Evolutionary conservation across 768 basidiomycete species (phyloP).

Genomic region (Kondoa malvinella): DNA sequence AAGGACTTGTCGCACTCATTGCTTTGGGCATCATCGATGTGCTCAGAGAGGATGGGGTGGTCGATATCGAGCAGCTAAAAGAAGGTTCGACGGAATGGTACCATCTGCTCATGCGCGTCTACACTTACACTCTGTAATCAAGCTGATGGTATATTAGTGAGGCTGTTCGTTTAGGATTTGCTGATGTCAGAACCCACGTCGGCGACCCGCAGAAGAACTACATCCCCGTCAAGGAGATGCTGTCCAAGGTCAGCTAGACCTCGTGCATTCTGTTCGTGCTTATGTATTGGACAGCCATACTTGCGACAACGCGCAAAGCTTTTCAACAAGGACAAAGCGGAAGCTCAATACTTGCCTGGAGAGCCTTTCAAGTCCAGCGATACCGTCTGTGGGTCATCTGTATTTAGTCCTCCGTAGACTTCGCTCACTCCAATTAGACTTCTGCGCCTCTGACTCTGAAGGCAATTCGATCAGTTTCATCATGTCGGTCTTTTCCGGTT

Average conservation of each 20-base stretch:
- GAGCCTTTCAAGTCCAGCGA: neutral
- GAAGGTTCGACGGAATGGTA: slow-evolving; percentile 83
- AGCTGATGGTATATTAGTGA: slow-evolving; percentile 2
- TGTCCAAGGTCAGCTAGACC: slow-evolving; percentile 51
- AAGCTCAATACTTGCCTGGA: slow-evolving; percentile 42
- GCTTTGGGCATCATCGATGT: slow-evolving; percentile 83
- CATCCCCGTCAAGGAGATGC: slow-evolving; percentile 60
- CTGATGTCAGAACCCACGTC: slow-evolving; percentile 80
- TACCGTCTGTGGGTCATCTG: slow-evolving; percentile 15
- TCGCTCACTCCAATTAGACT: slow-evolving; percentile 85
- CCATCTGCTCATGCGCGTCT: slow-evolving; percentile 43
- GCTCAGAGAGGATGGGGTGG: slow-evolving; percentile 56
- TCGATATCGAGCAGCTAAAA: slow-evolving; percentile 57
- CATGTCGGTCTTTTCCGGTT: slow-evolving; percentile 31
- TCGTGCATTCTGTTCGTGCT: neutral
- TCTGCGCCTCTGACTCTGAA: slow-evolving; percentile 38
- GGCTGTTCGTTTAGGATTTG: slow-evolving; percentile 27
- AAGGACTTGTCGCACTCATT: slow-evolving; percentile 86
- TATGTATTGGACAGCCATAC: slow-evolving; percentile 47
- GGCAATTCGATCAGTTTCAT: slow-evolving; percentile 33
- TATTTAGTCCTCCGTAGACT: slow-evolving; percentile 69
- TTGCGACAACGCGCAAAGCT: slow-evolving; percentile 59
- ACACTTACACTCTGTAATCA: neutral
- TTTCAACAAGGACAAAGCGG: slow-evolving; percentile 52
- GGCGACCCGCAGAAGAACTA: slow-evolving; percentile 65